phyloP scores from a whole-genome alignment of 441 rosid genomes.

The Jatropha podagrica region DNA sequence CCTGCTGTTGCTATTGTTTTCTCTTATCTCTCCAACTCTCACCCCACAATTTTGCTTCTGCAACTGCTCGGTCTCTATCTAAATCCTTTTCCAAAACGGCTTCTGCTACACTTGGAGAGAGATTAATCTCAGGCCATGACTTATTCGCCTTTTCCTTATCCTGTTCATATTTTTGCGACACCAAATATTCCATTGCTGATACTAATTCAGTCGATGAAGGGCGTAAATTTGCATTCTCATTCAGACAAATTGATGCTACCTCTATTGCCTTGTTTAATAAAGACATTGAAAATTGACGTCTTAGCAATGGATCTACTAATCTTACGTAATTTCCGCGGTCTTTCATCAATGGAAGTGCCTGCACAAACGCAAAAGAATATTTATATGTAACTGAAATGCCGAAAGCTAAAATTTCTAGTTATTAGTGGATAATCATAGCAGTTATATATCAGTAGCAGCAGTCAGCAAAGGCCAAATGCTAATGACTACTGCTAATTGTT shows the following conservation, averaged over 20 bases:
- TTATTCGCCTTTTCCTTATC: conserved; percentile 27
- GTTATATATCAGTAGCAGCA: too few species aligned
- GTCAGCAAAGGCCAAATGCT: too few species aligned
- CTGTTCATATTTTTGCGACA: conserved; percentile 60
- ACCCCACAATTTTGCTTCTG: conserved; percentile 97
- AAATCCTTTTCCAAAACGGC: conserved; percentile 50
- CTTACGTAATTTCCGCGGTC: conserved; percentile 59
- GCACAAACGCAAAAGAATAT: background rate
- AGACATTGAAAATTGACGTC: conserved; percentile 60
- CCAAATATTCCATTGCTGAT: conserved; percentile 74
- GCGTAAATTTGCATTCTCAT: conserved; percentile 71
- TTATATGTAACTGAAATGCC: too few species aligned
- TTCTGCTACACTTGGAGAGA: conserved; percentile 39
- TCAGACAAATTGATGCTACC: conserved; percentile 80
- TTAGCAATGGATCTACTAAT: conserved; percentile 75
- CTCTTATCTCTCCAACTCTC: conserved; percentile 82
- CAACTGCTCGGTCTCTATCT: conserved; percentile 78
- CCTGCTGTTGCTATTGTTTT: conserved; percentile 28
- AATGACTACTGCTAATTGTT: too few species aligned
- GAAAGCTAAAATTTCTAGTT: too few species aligned
- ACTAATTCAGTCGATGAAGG: conserved; percentile 82
- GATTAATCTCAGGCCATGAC: conserved; percentile 42
- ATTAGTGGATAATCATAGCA: too few species aligned
- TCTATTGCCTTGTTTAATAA: conserved; percentile 75
- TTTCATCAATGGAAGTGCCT: conserved; percentile 87